phyloP scores from a whole-genome alignment of 306 rosid species.

The Lathyrus tuberosus region DNA sequence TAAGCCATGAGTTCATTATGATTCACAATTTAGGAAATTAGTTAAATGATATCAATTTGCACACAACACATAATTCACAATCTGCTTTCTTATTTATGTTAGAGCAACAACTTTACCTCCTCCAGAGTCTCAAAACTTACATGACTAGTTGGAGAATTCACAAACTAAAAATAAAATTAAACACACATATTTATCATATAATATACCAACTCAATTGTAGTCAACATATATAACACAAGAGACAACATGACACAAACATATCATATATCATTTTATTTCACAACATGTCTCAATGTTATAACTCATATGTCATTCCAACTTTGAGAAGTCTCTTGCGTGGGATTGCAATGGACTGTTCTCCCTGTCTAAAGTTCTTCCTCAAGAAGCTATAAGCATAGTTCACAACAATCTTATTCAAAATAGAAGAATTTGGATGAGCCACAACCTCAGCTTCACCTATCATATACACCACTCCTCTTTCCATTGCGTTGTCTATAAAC shows the following conservation, averaged over 20 bases:
- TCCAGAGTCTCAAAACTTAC: not conserved
- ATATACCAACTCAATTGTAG: not conserved
- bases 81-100: not conserved
- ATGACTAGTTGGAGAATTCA: not conserved
- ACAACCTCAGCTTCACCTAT: conserved; percentile 75
- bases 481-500: conserved; percentile 59
- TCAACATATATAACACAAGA: too few species aligned
- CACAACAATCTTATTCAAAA: conserved; percentile 65
- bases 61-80: not conserved
- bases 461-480: conserved; percentile 72
- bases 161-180: not conserved
- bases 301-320: conserved; percentile 62
- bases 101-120: not conserved
- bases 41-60: not conserved
- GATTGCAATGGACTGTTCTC: conserved; percentile 52
- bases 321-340: conserved; percentile 64
- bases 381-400: conserved; percentile 63
- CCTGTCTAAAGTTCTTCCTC: conserved; percentile 73
- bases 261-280: not conserved
- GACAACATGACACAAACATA: not conserved
- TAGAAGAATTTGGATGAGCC: conserved; percentile 62
- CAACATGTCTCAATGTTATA: conserved; percentile 9
- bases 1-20: too few species aligned
- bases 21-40: too few species aligned
- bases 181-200: not conserved